phyloP scores from a whole-genome alignment of 2,329 filamentous ascomycete genomes.

The Fusarium sublunatum region DNA sequence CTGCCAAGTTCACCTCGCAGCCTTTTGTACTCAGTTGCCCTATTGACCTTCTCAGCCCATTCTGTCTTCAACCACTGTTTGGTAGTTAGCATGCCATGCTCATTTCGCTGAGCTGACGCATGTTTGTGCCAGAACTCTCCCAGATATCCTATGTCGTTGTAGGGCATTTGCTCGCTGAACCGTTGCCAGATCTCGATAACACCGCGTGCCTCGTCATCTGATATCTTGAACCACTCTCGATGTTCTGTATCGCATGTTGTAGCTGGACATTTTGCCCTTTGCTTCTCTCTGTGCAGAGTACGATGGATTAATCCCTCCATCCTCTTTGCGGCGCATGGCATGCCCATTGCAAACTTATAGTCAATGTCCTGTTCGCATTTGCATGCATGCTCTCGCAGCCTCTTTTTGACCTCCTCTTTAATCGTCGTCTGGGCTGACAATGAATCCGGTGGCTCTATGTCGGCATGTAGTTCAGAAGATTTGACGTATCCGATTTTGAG shows the following conservation, averaged over 20 bases:
- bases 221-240: conserved; percentile 23
- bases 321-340: background rate
- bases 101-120: background rate
- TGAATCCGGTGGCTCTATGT: background rate
- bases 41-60: background rate
- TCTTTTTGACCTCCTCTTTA: fast-evolving
- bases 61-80: conserved; percentile 12
- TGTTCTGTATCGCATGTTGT: background rate
- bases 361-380: background rate
- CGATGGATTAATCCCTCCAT: conserved; percentile 13
- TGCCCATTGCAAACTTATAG: background rate
- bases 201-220: background rate
- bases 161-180: conserved; percentile 8
- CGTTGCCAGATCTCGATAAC: conserved; percentile 3
- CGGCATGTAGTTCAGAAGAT: background rate
- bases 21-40: background rate
- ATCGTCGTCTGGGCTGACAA: background rate
- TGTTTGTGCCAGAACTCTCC: background rate
- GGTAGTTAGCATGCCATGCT: background rate
- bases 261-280: background rate
- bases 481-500: conserved; percentile 16
- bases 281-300: background rate
- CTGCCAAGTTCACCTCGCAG: background rate
- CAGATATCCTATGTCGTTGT: background rate
- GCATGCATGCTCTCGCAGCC: fast-evolving